Percentiles rank a stretch among this genome's conserved stretches.
Evolutionary conservation across 2,329 filamentous ascomycete species (phyloP).

Genomic region (Phaeosphaeria sp.): DNA sequence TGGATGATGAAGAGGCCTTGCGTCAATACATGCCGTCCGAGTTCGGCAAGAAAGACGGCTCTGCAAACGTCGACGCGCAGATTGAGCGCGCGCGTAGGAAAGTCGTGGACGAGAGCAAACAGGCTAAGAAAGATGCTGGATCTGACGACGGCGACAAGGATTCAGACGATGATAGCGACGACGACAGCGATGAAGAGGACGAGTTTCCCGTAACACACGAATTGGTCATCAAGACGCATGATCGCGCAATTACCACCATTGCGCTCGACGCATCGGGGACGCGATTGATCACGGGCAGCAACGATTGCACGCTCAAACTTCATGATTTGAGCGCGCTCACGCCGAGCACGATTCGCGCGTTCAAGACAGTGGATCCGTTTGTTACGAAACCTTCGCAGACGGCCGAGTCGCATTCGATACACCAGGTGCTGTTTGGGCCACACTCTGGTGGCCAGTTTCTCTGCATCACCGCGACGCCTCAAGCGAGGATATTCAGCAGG

Average conservation of each 20-base stretch:
- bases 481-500: conserved; percentile 86
- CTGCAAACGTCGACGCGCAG: conserved; percentile 77
- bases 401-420: conserved; percentile 85
- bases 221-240: conserved; percentile 89
- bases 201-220: conserved; percentile 94
- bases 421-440: conserved; percentile 86
- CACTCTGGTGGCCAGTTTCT: conserved; percentile 80
- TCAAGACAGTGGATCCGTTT: conserved; percentile 89
- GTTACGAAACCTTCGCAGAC: conserved; percentile 72
- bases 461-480: conserved; percentile 85
- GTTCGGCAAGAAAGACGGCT: conserved; percentile 82
- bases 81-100: conserved; percentile 78
- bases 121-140: conserved; percentile 33
- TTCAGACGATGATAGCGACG: conserved; percentile 55
- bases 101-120: conserved; percentile 48
- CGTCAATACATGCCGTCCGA: conserved; percentile 78
- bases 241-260: conserved; percentile 82
- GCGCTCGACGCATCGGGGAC: conserved; percentile 85
- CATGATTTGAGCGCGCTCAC: conserved; percentile 98
- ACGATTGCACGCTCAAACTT: conserved; percentile 88
- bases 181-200: conserved; percentile 73
- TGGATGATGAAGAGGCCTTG: conserved; percentile 69
- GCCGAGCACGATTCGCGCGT: conserved; percentile 89
- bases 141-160: conserved; percentile 14
- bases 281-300: conserved; percentile 86